Conservation (phyloP, 108 stramenopile species). For the Poteriospumella lacustris region DNA sequence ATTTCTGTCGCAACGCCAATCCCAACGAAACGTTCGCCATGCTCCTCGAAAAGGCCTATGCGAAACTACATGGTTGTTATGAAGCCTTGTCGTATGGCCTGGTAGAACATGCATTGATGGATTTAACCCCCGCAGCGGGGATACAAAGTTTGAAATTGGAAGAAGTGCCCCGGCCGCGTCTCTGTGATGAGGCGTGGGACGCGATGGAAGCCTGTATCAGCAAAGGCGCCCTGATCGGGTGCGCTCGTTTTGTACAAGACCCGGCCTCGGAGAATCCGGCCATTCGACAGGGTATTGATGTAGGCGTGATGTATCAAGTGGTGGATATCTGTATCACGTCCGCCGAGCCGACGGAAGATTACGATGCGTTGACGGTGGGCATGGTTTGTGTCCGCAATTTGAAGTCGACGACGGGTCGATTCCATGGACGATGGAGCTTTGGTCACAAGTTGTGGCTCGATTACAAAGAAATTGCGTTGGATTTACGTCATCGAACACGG, state of each 20-base stretch:
- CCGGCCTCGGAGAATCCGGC: not conserved
- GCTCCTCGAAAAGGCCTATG: slow-evolving; percentile 54
- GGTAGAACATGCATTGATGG: slow-evolving; percentile 41
- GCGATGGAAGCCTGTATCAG: not conserved
- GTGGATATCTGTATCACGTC: not conserved
- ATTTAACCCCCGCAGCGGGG: slow-evolving; percentile 19
- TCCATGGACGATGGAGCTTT: slow-evolving; percentile 22
- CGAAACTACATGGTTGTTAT: slow-evolving; percentile 59
- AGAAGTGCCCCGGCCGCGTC: not conserved
- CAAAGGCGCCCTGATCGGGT: not conserved
- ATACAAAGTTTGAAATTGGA: not conserved
- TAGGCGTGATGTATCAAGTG: slow-evolving; percentile 24
- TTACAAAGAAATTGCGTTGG: slow-evolving; percentile 27
- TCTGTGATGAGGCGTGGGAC: slow-evolving; percentile 26
- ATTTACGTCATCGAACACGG: slow-evolving; percentile 13
- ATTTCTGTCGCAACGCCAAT: slow-evolving; percentile 37
- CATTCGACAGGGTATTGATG: not conserved
- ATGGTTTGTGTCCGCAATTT: slow-evolving; percentile 24
- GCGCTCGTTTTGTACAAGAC: slow-evolving; percentile 7
- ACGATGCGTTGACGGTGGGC: slow-evolving; percentile 14
- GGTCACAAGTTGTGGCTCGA: slow-evolving; percentile 15
- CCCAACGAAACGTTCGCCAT: slow-evolving; percentile 43
- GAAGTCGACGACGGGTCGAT: not conserved
- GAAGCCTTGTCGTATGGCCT: slow-evolving; percentile 37
- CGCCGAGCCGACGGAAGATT: slow-evolving; percentile 6